Evolutionary conservation across 75 land plant genomes (phyloP), one percentile per base, ranked within the genome.

Genomic region (Pinus tabuliformis): DNA sequence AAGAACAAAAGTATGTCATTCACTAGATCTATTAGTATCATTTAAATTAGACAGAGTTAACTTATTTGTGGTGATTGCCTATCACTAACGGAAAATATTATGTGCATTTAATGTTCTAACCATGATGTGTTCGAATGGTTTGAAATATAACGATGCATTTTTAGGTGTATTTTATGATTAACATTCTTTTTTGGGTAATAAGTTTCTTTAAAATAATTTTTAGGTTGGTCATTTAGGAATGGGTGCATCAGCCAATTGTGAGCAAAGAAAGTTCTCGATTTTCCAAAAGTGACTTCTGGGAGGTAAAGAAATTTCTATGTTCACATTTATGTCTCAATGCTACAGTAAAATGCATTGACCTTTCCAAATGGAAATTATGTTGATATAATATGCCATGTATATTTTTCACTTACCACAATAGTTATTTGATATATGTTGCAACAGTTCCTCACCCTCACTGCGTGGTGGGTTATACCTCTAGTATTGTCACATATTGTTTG

Each of bases 401-500:
- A 17, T 63, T 57, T 52, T 77, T 20, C 57, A 57, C 60, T 37
- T 18, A 20, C 22, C 58, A 57, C 58, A 5, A 21, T 73, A 12
- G 18, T 72, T 39, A 17, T 78, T 22, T 42, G 52, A 1, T 4
- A 36, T 57, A 56, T 15, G 59, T 70, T 75, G 22, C 49, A 21
- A 28, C 92, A 96, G 26, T 26, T 26, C 26, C 26, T 26, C 26
- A 96, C 99, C 12, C 86, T 85, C 42, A 96, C 95, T 22, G 83
- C 76, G 15, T 96, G 99, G 99, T 96, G 93, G 92, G 97, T 77
- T 6, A 78, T 96, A 77, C 99, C 99, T 7, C 56, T 86, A 16
- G 77, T 94, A 57, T 96, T 97, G 99, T 82, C 94, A 11, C 99
- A 97, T 75, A 90, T 96, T 77, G 88, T 92, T 1, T 85, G 79